Base-by-base conservation (phyloP, 164 flowering plant genomes). In the Umbellularia californica region DNA sequence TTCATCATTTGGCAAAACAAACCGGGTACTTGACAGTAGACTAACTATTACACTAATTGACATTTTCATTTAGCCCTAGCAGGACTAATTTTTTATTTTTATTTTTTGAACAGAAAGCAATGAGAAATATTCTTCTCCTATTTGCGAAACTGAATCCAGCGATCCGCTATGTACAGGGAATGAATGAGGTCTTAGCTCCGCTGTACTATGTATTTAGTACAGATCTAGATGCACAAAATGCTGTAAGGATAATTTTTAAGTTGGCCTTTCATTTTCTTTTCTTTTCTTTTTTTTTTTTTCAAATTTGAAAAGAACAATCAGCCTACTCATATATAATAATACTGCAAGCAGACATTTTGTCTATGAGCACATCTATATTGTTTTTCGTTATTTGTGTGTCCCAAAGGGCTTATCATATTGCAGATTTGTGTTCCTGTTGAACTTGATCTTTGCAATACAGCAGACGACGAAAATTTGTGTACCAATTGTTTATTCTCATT, bases 181-280 rank as follows among this genome's bases (percentile, higher is more conserved):
- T 90, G 95, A 89, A 90, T 62, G 95, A 90, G 82, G 90, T 90
- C 63, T 77, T 90, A 85, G 88, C 95, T 73, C 92, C 92, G 70
- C 63, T 89, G 62, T 88, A 82, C 84, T 88, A 81, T 70, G 76
- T 89, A 33, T 90, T 89, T 70, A 82, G 88, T 65, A 86, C 84
- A 50, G 91, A 88, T 74, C 72, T 82, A 5, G 82, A 84, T 72
- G 87, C 84, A 79, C 69, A 82, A 81, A 83, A 83, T 83, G 83
- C 84, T 76, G 92, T 89, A 85, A 87, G 95, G 72, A 17, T 41
- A 69, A 73, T 69, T 50, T 73, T 15, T 19, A n/a, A 50, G 17
- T 71, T 50, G 11, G 25, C 75, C 35, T 30, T 30, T 5, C 0
- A 5, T 30, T 30, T 30, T 4, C 5, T 30, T 30, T 30, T 30